Evolutionary conservation across 228 moss, liverwort and hornwort species (phyloP), one percentile per base, ranked within the genome.

Genomic region (Sphagnum magellanicum): DNA sequence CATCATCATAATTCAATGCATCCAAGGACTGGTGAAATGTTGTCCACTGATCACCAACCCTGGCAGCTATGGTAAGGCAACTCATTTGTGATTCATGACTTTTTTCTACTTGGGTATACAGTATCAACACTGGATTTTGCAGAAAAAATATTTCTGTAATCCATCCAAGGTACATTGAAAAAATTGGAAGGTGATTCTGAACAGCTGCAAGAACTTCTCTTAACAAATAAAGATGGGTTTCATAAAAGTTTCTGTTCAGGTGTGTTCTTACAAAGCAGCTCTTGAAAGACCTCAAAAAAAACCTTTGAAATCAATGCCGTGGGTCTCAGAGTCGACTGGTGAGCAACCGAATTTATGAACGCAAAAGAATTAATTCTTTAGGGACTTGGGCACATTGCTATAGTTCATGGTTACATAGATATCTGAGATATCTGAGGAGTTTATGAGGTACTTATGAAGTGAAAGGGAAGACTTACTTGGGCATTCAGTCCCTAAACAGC

Each of bases 401-500:
- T 16, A 62, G 15, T 16, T 16, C 61, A 62, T 7, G 16, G 61
- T 16, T 47, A 62, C 47, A 16, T n/a, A 5, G 13, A 11, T 60
- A 16, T 16, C 14, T 10, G 60, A 16, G 60, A 14, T 8, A 60
- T 57, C 8, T 46, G 61, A 62, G 15, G 61, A 62, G 0, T 6
- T 14, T 4, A 62, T 14, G 32, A 62, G 61, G 15, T 9, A 62
- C 47, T 46, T 62, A 47, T 16, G 8, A 16, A 14, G 16, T 17
- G 16, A 62, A 6, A 62, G 15, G 15, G 16, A 8, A 67, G 8
- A 53, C 78, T 80, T 59, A 32, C 32, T 32, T 32, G 32, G 32
- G 32, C 32, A 32, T 32, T 32, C 32, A 32, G 32, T 83, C 87
- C 87, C 72, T 80, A 57, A 10, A 78, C 71, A 53, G 71, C 87